A percentile compares a stretch with the other conserved stretches of the same genome.
These are phyloP conservation scores for Candida montana DNA, from an alignment of 805 yeast species.

Conservation along the genomic window DNA sequence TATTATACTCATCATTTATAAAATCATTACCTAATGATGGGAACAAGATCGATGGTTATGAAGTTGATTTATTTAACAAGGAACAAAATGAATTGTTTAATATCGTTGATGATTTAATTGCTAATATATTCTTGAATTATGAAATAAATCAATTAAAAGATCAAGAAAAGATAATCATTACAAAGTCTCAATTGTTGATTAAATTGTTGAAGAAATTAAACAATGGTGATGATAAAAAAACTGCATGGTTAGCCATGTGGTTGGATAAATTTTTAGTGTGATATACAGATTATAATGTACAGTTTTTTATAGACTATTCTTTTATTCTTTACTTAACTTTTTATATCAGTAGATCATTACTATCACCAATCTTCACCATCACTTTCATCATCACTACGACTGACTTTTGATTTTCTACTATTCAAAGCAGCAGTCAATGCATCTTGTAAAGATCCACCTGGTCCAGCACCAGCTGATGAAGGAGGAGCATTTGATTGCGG, in stretches of 20 bases:
- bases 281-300: too few species aligned
- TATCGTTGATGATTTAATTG: constrained; percentile 52
- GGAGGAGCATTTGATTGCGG: constrained; percentile 36
- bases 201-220: constrained; percentile 38
- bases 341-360: too few species aligned
- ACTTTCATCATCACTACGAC: constrained; percentile 78
- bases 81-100: constrained; percentile 40
- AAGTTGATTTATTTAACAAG: constrained; percentile 42
- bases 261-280: constrained; percentile 31
- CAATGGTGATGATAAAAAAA: constrained; percentile 43
- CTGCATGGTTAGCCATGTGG: constrained; percentile 58
- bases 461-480: constrained; percentile 38
- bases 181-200: constrained; percentile 15
- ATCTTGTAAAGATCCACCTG: constrained; percentile 69
- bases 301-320: not conserved
- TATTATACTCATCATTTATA: constrained; percentile 51
- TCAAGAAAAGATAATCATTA: constrained; percentile 29
- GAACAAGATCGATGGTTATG: constrained; percentile 29
- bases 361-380: constrained; percentile 71
- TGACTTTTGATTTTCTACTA: constrained; percentile 76
- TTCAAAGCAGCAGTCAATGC: constrained; percentile 84
- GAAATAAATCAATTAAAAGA: constrained; percentile 23
- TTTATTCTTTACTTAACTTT: not conserved
- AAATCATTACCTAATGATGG: constrained; percentile 47
- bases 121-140: constrained; percentile 43